Evolutionary conservation across 2,329 filamentous ascomycete genomes (phyloP), one percentile per base, ranked within the genome.

Genomic region (Aspergillus carbonarius): DNA sequence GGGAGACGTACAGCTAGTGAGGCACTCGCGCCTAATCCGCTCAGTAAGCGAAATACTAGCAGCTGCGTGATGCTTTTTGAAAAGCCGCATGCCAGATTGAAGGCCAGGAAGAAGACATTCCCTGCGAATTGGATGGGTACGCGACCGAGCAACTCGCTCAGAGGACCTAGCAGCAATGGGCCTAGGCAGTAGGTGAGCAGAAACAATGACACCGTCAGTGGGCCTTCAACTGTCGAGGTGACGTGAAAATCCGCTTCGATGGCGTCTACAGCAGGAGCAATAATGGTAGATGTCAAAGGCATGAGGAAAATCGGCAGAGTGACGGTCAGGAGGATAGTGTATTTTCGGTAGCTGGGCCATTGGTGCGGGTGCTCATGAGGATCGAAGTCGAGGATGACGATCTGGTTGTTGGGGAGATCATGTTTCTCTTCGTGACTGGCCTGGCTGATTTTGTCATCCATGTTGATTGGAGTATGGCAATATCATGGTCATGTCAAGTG

Each of bases 91-190:
- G 44, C 57, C 12, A 59, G 5, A 15, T 59, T 59, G 35, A 48
- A 59, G 20, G 54, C 30, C 9, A 59, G 37, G n/a, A 59, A 59
- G 51, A 54, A 56, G 23, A 48, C 15, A n/a, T 59, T 59, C 3
- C 30, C 50, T 4, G 47, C 47, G 12, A 56, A 53, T 12, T 53
- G 34, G 10, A 59, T 52, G 12, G 39, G 53, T 34, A 56, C 55
- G 12, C 57, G 53, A 4, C 57, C 53, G 17, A 56, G 42, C 18
- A 59, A 32, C 32, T 59, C 53, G n/a, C 53, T 56, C 13, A 59
- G 35, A 3, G 57, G 53, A 5, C 53, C 57, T 2, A 59, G 44
- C 5, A 53, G 8, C 12, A 59, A 35, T 5, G 53, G 57, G 2
- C 57, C 57, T 3, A 59, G 32, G 18, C 53, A 50, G 18, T 54